Evolutionary conservation across 192 early-diverging fungal genomes (phyloP).

Genomic region (Physocladia obscura): DNA sequence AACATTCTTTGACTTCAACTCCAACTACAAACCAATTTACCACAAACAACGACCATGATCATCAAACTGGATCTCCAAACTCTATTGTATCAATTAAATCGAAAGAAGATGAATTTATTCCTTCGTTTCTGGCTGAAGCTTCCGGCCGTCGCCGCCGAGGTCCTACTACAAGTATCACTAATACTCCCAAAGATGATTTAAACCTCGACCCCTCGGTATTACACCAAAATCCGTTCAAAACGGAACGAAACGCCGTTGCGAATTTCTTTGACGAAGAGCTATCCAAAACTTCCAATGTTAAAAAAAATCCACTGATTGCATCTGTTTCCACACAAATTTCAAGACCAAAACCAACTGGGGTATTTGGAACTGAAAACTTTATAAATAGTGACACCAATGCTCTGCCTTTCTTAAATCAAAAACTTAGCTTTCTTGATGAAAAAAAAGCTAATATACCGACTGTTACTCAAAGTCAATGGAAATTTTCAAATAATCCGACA

Average conservation of each 20-base stretch:
- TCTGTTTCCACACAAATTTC: slow-evolving; percentile 8
- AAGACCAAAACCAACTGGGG: neutral
- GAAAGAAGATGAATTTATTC: slow-evolving; percentile 29
- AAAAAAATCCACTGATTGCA: slow-evolving; percentile 8
- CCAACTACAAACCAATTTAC: neutral
- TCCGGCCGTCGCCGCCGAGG: slow-evolving; percentile 12
- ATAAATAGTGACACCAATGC: neutral
- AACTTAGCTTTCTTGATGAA: neutral
- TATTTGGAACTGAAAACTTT: neutral
- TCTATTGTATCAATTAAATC: slow-evolving; percentile 16
- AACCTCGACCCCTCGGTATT: neutral
- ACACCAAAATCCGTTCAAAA: neutral
- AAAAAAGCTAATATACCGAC: neutral
- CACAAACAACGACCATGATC: neutral
- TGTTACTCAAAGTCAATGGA: neutral
- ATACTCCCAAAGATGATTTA: neutral
- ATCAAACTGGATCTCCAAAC: neutral
- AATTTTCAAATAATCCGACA: too few relatives aligned
- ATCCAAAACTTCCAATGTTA: neutral
- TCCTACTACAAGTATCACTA: neutral
- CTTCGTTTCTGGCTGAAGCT: slow-evolving; percentile 24
- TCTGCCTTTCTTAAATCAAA: slow-evolving; percentile 1
- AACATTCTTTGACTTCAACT: neutral
- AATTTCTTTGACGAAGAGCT: too few relatives aligned
- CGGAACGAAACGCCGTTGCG: neutral